These are phyloP conservation scores for Globisporangium barbulae DNA, from an alignment of 352 stramenopile genomes.

Conservation along the genomic window DNA sequence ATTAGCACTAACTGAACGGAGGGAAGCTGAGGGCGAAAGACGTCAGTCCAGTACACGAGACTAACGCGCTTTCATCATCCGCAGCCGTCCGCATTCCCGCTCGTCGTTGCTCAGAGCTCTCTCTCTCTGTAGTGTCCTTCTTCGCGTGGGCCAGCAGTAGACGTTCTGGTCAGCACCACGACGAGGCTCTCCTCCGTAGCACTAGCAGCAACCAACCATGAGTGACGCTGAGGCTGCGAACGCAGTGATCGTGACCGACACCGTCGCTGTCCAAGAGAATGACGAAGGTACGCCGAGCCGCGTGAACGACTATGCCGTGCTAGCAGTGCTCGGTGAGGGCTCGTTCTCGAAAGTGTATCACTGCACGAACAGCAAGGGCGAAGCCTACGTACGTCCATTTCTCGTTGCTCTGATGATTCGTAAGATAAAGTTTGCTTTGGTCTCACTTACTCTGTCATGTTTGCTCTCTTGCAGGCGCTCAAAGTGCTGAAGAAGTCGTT, in stretches of 20 bases:
- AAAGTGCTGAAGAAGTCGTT: slow-evolving; percentile 88
- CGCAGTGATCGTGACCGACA: slow-evolving; percentile 65
- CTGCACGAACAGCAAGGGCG: slow-evolving; percentile 41
- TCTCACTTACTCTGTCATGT: not conserved
- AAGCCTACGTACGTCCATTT: slow-evolving; percentile 45
- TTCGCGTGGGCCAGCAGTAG: too few relatives aligned
- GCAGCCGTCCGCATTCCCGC: too few relatives aligned
- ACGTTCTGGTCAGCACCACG: too few relatives aligned
- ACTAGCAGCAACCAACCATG: not conserved
- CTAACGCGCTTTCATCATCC: too few relatives aligned
- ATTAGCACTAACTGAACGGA: not conserved
- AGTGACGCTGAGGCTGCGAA: not conserved
- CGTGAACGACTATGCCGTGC: slow-evolving; percentile 74
- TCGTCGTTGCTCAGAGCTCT: too few relatives aligned
- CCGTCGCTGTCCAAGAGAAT: slow-evolving; percentile 55
- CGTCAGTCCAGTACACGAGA: not conserved
- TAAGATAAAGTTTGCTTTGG: not conserved
- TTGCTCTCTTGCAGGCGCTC: slow-evolving; percentile 37
- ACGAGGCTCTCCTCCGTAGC: not conserved
- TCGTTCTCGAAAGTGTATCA: slow-evolving; percentile 80
- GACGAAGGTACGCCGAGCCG: slow-evolving; percentile 54
- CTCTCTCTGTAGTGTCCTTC: not conserved
- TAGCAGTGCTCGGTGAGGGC: slow-evolving; percentile 62
- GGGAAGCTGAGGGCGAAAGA: not conserved
- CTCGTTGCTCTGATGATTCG: not conserved